Conservation (phyloP, 768 basidiomycete species). For the Crepidotus variabilis region DNA sequence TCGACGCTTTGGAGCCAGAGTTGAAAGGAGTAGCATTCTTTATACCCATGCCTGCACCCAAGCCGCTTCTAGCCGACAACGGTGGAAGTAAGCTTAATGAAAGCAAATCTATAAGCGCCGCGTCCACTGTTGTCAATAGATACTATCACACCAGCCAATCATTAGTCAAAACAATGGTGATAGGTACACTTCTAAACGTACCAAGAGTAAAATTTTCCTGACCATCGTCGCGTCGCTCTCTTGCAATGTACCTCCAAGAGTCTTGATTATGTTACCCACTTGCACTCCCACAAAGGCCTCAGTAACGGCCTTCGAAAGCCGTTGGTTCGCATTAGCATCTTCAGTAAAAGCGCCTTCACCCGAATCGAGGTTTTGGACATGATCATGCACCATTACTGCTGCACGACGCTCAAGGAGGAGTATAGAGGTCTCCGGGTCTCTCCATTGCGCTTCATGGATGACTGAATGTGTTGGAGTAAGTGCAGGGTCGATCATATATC, state of each 20-base stretch:
- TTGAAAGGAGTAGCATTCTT: no score
- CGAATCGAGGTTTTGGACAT: constrained; percentile 24
- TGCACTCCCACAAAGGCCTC: constrained; percentile 65
- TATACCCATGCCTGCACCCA: no score
- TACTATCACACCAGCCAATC: constrained; percentile 36
- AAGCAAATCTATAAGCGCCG: constrained; percentile 53
- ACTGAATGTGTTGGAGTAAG: constrained; percentile 13
- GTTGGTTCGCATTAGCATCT: constrained; percentile 55
- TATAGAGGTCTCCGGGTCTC: constrained; percentile 35
- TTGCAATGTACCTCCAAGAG: constrained; percentile 17
- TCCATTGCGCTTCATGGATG: constrained; percentile 23
- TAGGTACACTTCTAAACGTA: constrained; percentile 20
- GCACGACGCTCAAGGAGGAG: constrained; percentile 64
- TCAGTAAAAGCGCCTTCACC: constrained; percentile 17
- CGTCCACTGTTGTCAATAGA: constrained; percentile 54
- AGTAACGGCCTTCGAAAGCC: constrained; percentile 59
- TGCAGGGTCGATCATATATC: constrained; percentile 34
- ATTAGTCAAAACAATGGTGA: neutral
- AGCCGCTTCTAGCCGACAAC: neutral
- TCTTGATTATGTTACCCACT: constrained; percentile 45
- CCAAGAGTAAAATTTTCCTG: constrained; percentile 39
- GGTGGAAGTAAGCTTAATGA: constrained; percentile 44
- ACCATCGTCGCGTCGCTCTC: constrained; percentile 27
- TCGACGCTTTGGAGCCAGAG: no score
- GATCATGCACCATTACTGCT: constrained; percentile 49